phyloP scores from a whole-genome alignment of 208 protist species.

The Porcisia hertigi region DNA sequence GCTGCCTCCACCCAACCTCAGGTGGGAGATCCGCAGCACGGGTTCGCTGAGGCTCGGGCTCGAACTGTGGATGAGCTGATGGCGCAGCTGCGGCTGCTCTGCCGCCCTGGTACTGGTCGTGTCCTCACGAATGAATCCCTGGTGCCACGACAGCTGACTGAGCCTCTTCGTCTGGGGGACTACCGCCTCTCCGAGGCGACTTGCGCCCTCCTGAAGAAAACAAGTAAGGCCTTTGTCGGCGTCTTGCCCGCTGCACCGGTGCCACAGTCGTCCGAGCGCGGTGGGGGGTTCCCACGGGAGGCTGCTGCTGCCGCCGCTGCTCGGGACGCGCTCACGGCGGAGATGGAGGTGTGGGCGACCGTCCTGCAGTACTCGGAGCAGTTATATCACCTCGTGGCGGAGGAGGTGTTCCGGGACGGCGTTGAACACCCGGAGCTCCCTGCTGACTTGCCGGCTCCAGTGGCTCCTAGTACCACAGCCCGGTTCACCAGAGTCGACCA shows the following conservation, averaged over 20 bases:
- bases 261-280: not conserved
- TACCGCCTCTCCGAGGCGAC: conserved; percentile 48
- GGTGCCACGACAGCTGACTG: conserved; percentile 46
- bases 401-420: conserved; percentile 35
- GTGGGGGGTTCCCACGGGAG: not conserved
- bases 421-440: not conserved
- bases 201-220: conserved; percentile 37
- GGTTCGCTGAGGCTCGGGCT: not conserved
- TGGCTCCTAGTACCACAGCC: conserved; percentile 39
- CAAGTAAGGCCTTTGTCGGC: conserved; percentile 34
- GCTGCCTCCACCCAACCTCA: not conserved
- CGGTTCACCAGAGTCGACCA: conserved; percentile 62
- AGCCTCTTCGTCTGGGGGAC: conserved; percentile 64
- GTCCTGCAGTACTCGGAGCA: conserved; percentile 46
- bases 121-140: conserved; percentile 53
- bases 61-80: conserved; percentile 9
- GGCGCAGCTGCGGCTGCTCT: conserved; percentile 17
- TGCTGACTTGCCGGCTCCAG: not conserved
- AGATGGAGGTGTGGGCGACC: conserved; percentile 51
- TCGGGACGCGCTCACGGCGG: conserved; percentile 31
- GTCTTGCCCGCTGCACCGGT: conserved; percentile 5
- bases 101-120: conserved; percentile 22
- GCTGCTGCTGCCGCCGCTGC: not conserved
- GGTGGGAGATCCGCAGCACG: not conserved
- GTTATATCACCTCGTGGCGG: conserved; percentile 40